These are phyloP conservation scores for Xylaria venustula DNA, from an alignment of 495 filamentous ascomycete genomes.

Conservation along the genomic window DNA sequence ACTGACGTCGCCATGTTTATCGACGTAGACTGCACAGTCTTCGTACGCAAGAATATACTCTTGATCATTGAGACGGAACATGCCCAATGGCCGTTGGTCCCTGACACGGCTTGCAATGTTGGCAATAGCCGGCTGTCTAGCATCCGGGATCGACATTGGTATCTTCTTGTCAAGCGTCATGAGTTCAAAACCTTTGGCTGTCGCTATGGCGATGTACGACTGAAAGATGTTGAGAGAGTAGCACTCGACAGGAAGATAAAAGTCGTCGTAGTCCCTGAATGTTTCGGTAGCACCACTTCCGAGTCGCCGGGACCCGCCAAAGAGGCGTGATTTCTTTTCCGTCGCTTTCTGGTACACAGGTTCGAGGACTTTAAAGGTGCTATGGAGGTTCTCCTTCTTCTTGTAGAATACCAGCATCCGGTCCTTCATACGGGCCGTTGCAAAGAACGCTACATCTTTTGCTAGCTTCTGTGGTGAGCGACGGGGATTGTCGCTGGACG, in stretches of 20 bases:
- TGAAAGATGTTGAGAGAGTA: slow-evolving; percentile 96
- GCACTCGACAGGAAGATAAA: slow-evolving; percentile 97
- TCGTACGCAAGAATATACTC: slow-evolving; percentile 95
- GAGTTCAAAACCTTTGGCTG: slow-evolving; percentile 90
- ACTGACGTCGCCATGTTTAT: slow-evolving; percentile 94
- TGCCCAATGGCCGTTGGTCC: slow-evolving; percentile 81
- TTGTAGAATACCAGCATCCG: slow-evolving; percentile 93
- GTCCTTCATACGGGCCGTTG: slow-evolving; percentile 94
- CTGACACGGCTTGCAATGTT: slow-evolving; percentile 79
- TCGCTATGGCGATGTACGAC: slow-evolving; percentile 84
- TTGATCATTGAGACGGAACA: slow-evolving; percentile 91
- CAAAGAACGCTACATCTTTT: slow-evolving; percentile 94
- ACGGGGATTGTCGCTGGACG: slow-evolving; percentile 61
- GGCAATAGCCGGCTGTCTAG: slow-evolving; percentile 68
- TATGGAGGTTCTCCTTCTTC: slow-evolving; percentile 85
- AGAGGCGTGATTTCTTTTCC: slow-evolving; percentile 71
- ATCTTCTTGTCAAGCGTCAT: slow-evolving; percentile 96
- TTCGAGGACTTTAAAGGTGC: slow-evolving; percentile 94
- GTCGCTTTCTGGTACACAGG: slow-evolving; percentile 87
- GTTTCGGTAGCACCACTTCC: slow-evolving; percentile 79
- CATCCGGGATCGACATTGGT: slow-evolving; percentile 84
- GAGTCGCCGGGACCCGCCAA: slow-evolving; percentile 47
- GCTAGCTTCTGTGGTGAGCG: slow-evolving; percentile 89
- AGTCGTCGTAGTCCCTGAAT: slow-evolving; percentile 97
- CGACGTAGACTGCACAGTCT: slow-evolving; percentile 94